phyloP scores from a whole-genome alignment of 106 monocot species.

The Dioscorea zingiberensis region DNA sequence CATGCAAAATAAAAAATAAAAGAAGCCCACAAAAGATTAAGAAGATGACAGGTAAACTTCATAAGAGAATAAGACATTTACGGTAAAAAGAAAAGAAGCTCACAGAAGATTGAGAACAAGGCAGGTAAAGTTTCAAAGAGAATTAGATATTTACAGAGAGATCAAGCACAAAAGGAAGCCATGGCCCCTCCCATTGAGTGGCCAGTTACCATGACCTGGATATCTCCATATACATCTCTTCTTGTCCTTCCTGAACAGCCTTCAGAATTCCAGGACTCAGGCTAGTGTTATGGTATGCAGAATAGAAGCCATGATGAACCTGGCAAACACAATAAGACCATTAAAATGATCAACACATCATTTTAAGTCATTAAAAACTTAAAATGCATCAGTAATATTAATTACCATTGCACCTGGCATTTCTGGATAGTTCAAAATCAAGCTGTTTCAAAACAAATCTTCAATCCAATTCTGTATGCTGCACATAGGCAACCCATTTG shows the following conservation, averaged over 20 bases:
- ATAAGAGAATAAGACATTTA: too few species aligned
- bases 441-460: constrained; percentile 94
- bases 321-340: constrained; percentile 11
- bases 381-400: not conserved
- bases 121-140: too few species aligned
- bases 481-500: not conserved
- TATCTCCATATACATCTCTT: constrained; percentile 60
- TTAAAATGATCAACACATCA: not conserved
- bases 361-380: not conserved
- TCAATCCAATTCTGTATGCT: constrained; percentile 96
- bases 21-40: too few species aligned
- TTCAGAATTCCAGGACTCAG: constrained; percentile 53
- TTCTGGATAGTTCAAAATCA: constrained; percentile 72
- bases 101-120: too few species aligned
- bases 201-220: constrained; percentile 64
- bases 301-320: constrained; percentile 96
- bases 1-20: too few species aligned
- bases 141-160: constrained; percentile 39
- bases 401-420: constrained; percentile 82
- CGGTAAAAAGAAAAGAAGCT: too few species aligned
- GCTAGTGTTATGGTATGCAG: constrained; percentile 90
- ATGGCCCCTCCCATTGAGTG: constrained; percentile 99
- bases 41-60: too few species aligned
- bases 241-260: constrained; percentile 49
- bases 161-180: constrained; percentile 98